Evolutionary conservation across 1,284 basidiomycete species (phyloP).

Genomic region (Cutaneotrichosporon arboriforme): DNA sequence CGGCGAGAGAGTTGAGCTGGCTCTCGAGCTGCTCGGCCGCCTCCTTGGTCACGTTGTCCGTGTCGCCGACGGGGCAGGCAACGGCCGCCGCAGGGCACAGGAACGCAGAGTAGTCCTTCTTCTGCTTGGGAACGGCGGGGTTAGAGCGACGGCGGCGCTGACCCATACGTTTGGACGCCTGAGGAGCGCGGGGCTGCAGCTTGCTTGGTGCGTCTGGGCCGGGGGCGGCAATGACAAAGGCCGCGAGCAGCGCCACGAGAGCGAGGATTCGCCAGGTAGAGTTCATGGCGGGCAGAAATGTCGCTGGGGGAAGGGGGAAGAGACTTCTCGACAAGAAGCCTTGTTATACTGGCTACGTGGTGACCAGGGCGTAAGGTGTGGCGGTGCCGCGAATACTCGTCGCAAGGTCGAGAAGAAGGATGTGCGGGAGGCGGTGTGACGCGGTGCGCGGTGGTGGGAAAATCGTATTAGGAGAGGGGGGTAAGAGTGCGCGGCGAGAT

Average conservation of each 20-base stretch:
- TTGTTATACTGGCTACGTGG: background rate
- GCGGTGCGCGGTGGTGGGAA: too few relatives aligned
- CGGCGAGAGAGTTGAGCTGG: conserved; percentile 38
- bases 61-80: conserved; percentile 41
- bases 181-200: conserved; percentile 35
- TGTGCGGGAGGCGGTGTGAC: too few relatives aligned
- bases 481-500: background rate
- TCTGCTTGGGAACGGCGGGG: conserved; percentile 26
- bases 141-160: conserved; percentile 21
- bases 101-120: conserved; percentile 49
- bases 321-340: too few relatives aligned
- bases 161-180: conserved; percentile 42
- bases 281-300: background rate
- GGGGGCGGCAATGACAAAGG: background rate
- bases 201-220: conserved; percentile 11
- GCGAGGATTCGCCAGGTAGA: background rate
- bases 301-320: background rate
- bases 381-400: too few relatives aligned
- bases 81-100: conserved; percentile 45
- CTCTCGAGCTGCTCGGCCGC: conserved; percentile 25
- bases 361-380: background rate
- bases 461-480: background rate
- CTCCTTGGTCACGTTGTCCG: conserved; percentile 27
- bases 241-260: background rate
- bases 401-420: too few relatives aligned